Conservation (phyloP, 2,329 filamentous ascomycete species). For the Verticillium isaacii region DNA sequence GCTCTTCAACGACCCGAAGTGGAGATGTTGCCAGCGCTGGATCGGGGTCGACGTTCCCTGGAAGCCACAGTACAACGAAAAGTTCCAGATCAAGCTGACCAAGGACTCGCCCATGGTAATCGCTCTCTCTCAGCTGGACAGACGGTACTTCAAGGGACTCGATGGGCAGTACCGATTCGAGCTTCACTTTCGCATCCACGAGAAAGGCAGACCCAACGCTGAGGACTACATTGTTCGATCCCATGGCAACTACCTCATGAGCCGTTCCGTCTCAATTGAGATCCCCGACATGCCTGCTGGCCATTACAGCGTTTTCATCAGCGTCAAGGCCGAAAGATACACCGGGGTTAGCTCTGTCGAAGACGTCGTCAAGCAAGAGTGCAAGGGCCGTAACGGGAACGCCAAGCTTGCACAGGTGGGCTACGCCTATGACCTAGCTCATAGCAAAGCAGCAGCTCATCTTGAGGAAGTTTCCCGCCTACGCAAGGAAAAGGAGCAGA, state of each 20-base stretch:
- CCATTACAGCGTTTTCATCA: constrained; percentile 53
- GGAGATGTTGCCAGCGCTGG: constrained; percentile 56
- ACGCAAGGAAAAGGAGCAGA: constrained; percentile 42
- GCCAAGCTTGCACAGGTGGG: constrained; percentile 56
- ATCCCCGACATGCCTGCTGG: constrained; percentile 50
- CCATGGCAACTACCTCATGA: constrained; percentile 54
- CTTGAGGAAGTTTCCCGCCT: constrained; percentile 45
- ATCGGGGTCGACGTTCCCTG: constrained; percentile 58
- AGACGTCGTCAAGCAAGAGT: constrained; percentile 51
- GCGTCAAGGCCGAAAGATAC: constrained; percentile 46
- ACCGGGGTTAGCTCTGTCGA: constrained; percentile 41
- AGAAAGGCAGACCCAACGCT: constrained; percentile 41
- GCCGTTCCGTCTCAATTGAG: constrained; percentile 54
- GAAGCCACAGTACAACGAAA: constrained; percentile 57
- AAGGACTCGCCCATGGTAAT: constrained; percentile 54
- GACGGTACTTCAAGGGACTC: constrained; percentile 57
- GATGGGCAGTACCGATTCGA: constrained; percentile 52
- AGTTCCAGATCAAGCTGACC: constrained; percentile 53
- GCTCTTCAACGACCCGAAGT: constrained; percentile 54
- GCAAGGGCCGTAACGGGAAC: constrained; percentile 41
- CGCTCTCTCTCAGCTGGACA: constrained; percentile 57
- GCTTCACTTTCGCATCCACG: constrained; percentile 47
- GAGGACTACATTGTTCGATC: constrained; percentile 58
- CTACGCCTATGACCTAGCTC: constrained; percentile 54
- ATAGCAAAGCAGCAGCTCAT: constrained; percentile 51